Percentiles rank a stretch among this genome's conserved stretches.
phyloP scores from a whole-genome alignment of 306 rosid species.

The Fagus sylvatica region DNA sequence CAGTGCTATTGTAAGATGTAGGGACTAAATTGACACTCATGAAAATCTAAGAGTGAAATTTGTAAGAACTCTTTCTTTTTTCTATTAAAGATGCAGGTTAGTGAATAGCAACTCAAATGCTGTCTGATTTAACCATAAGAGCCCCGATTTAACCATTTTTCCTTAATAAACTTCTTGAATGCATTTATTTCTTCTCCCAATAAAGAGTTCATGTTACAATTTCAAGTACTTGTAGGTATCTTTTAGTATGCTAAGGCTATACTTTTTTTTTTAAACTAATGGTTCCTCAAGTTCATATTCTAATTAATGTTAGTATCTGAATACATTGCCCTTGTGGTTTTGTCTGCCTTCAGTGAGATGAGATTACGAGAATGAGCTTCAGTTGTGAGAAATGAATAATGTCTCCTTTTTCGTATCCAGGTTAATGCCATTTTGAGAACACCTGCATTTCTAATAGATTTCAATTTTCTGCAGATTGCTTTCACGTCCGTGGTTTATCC shows the following conservation, averaged over 20 bases:
- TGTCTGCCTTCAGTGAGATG: not conserved
- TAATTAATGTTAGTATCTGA: not conserved
- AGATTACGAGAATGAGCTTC: not conserved
- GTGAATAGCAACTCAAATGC: not conserved
- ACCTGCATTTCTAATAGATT: slow-evolving; percentile 28
- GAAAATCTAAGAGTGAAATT: no score
- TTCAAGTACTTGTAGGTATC: not conserved
- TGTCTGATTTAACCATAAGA: not conserved
- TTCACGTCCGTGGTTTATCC: slow-evolving; percentile 95
- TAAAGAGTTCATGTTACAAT: not conserved
- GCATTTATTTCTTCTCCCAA: not conserved
- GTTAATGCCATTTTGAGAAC: slow-evolving; percentile 7
- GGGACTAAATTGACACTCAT: no score
- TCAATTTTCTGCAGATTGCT: slow-evolving; percentile 74
- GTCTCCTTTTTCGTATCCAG: not conserved
- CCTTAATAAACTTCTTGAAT: not conserved
- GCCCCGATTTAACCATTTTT: not conserved
- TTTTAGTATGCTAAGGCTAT: not conserved
- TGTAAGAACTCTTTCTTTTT: no score
- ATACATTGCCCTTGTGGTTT: not conserved
- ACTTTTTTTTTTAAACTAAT: not conserved
- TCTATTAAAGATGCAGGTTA: not conserved
- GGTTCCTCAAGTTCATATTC: not conserved
- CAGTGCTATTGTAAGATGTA: no score
- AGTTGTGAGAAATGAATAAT: not conserved